Evolutionary conservation across 768 basidiomycete species (phyloP).

Genomic region (Trametes cubensis): DNA sequence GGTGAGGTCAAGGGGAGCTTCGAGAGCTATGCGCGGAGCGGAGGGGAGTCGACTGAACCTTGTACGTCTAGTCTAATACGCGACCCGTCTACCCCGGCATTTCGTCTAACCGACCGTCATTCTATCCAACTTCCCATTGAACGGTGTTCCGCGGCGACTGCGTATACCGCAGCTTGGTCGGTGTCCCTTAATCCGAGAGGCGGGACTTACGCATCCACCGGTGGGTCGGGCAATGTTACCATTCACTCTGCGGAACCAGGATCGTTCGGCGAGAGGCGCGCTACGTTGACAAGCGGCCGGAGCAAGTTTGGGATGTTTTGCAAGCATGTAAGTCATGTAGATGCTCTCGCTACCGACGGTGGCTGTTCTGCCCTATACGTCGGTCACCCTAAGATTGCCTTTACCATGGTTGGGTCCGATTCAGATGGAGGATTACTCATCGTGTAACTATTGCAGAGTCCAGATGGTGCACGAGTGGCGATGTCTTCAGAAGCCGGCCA

Average conservation of each 20-base stretch:
- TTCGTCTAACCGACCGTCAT: not conserved
- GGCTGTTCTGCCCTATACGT: slow-evolving; percentile 6
- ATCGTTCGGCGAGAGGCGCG: slow-evolving; percentile 67
- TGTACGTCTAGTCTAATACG: slow-evolving; percentile 50
- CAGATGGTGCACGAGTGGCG: slow-evolving; percentile 82
- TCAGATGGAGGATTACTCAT: not conserved
- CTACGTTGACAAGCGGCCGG: slow-evolving; percentile 64
- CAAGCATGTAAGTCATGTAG: slow-evolving; percentile 55
- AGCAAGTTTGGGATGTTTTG: slow-evolving; percentile 80
- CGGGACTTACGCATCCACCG: slow-evolving; percentile 74
- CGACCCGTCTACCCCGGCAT: not conserved
- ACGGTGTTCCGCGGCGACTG: not conserved
- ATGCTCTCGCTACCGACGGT: slow-evolving; percentile 7
- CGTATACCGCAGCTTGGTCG: slow-evolving; percentile 64
- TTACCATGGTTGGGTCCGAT: not conserved
- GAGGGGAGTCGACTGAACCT: slow-evolving; percentile 59
- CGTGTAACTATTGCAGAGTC: slow-evolving; percentile 58
- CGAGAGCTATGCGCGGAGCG: slow-evolving; percentile 72
- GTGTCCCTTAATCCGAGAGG: slow-evolving; percentile 79
- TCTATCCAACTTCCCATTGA: not conserved
- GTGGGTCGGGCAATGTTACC: slow-evolving; percentile 67
- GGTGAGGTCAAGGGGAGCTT: slow-evolving; percentile 64
- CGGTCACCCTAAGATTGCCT: not conserved
- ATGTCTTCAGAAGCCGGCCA: slow-evolving; percentile 87
- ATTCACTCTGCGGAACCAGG: slow-evolving; percentile 70